Evolutionary conservation across 768 basidiomycete species (phyloP), one percentile per base, ranked within the genome.

Genomic region (Boletus insuetus): DNA sequence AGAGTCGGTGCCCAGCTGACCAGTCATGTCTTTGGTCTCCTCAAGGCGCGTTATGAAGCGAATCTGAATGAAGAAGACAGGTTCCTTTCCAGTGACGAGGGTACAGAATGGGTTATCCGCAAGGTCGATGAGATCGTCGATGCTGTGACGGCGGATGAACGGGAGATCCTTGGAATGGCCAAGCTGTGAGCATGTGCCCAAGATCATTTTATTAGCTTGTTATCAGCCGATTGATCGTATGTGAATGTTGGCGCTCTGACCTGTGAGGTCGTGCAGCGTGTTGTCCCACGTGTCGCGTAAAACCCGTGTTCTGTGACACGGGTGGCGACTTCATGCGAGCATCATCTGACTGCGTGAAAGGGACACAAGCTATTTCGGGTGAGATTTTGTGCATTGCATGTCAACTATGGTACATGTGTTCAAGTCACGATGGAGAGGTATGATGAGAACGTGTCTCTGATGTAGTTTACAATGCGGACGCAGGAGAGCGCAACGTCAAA

Each of bases 11-110:
- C 93, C 8, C 94, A 96, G 70, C 78, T 96, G 54, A 86, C 77
- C 12, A 93, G 91, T 69, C 94, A 96, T 69, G 86, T 89, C 46
- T 94, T 91, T 71, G 94, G 94, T 13, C 80, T 96, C 61, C 84
- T 94, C 67, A 96, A 94, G 72, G 89, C 91, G 20, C 86, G 87
- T 52, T 65, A 80, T 46, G 75, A 77, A 44, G 79, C 81, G 49
- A 78, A 79, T 35, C 76, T 83, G 60, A 84, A 74, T 60, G 79
- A 81, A 62, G 89, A 88, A 70, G 91, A 92, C 68, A 77, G 73
- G 54, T 95, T 87, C 86, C 80, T 95, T 39, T 78, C 88, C 22
- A 88, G 81, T 56, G 92, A 94, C 67, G 89, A 93, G 70, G 93
- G 93, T 34, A 82, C 89, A 19, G 88, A 89, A 73, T 95, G 93